These are phyloP conservation scores for Cytospora schulzeri DNA, from an alignment of 2,329 filamentous ascomycete genomes.

Conservation along the genomic window DNA sequence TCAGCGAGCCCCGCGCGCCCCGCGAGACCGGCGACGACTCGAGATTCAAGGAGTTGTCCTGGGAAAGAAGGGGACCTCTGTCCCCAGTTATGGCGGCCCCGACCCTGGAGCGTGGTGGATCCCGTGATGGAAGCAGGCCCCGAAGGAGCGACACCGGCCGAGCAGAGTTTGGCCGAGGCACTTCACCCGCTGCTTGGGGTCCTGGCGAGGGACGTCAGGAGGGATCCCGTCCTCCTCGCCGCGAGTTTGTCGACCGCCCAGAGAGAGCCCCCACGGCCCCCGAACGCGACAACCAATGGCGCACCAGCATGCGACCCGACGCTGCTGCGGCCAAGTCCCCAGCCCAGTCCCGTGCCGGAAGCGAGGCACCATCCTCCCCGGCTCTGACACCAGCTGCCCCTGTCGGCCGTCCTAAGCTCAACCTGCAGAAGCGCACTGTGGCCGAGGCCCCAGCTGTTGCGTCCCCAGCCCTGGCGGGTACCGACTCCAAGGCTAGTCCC, in stretches of 20 bases:
- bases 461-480: conserved; percentile 52
- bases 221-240: conserved; percentile 76
- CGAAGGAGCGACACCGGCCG: conserved; percentile 58
- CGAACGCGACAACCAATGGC: conserved; percentile 93
- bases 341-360: conserved; percentile 70
- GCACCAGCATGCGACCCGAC: conserved; percentile 88
- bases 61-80: conserved; percentile 92
- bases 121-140: conserved; percentile 58
- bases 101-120: conserved; percentile 50
- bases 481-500: conserved; percentile 82
- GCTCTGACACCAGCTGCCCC: conserved; percentile 53
- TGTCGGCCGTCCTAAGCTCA: conserved; percentile 75
- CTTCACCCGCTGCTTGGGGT: conserved; percentile 77
- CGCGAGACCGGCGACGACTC: conserved; percentile 24
- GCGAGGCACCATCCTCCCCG: conserved; percentile 74
- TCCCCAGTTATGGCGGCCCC: conserved; percentile 62
- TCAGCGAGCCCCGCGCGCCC: conserved; percentile 50
- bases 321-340: conserved; percentile 59
- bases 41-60: conserved; percentile 55
- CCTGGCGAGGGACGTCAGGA: conserved; percentile 66
- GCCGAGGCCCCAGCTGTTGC: conserved; percentile 64
- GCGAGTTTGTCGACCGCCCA: conserved; percentile 67
- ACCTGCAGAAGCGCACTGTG: conserved; percentile 88
- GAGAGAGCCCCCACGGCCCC: conserved; percentile 82
- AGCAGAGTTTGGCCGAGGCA: conserved; percentile 59